A percentile compares a stretch with the other conserved stretches of the same genome.
Evolutionary conservation across 441 rosid species (phyloP).

Genomic region (Pelargonium fulgidum): DNA sequence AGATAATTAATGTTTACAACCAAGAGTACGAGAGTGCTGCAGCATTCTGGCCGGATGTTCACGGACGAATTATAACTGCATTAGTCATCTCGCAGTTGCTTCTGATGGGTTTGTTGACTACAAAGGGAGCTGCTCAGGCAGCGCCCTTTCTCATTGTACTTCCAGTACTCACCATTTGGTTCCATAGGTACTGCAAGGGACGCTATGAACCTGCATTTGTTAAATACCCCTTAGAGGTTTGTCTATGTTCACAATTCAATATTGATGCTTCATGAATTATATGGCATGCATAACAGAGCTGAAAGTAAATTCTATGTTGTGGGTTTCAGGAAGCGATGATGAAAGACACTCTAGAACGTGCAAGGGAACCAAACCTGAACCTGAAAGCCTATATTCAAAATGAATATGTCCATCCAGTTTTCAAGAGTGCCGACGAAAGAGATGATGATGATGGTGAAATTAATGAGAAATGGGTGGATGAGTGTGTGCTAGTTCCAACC

Average conservation of each 20-base stretch:
- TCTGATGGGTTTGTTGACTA: conserved; percentile 68
- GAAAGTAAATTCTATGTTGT: no score
- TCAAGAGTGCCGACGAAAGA: conserved; percentile 45
- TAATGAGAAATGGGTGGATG: conserved; percentile 33
- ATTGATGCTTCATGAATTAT: neutral
- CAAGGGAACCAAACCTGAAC: conserved; percentile 66
- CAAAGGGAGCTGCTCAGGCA: conserved; percentile 55
- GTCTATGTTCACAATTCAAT: conserved; percentile 10
- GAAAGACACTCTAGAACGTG: conserved; percentile 80
- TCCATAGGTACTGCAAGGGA: conserved; percentile 62
- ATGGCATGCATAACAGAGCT: neutral
- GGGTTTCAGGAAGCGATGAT: conserved; percentile 82
- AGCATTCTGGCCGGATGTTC: conserved; percentile 92
- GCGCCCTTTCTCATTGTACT: conserved; percentile 74
- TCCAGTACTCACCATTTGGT: conserved; percentile 67
- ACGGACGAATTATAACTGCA: conserved; percentile 62
- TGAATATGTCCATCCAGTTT: conserved; percentile 73
- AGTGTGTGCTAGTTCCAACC: conserved; percentile 60
- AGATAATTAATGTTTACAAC: conserved; percentile 91
- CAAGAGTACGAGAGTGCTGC: conserved; percentile 89
- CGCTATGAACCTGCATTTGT: conserved; percentile 78
- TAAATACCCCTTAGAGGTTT: conserved; percentile 68
- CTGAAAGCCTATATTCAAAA: conserved; percentile 63
- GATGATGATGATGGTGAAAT: conserved; percentile 25
- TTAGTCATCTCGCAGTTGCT: conserved; percentile 70